Percentiles rank a stretch among this genome's conserved stretches.
Evolutionary conservation across 164 flowering plant genomes (phyloP).

Genomic region (Vitis rupestris): DNA sequence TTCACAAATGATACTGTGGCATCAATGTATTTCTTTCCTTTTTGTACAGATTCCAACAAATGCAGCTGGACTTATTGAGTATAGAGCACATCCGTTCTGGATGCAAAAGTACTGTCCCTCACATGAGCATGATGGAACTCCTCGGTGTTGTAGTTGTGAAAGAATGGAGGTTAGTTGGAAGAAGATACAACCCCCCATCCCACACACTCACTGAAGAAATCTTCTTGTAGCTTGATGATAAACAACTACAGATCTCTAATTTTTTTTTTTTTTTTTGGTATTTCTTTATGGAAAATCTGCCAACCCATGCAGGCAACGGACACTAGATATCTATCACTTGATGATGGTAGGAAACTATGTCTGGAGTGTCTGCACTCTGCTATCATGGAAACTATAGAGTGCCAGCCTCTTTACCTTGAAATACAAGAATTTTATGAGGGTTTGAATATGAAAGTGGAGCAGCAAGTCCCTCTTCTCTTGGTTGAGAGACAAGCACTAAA

Average conservation of each 20-base stretch:
- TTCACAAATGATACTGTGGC: neutral
- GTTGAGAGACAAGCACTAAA: conserved; percentile 89
- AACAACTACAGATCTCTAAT: neutral
- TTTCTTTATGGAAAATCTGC: neutral
- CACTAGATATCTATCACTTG: conserved; percentile 56
- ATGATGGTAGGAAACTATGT: conserved; percentile 92
- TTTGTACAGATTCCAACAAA: conserved; percentile 53
- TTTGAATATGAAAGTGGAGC: conserved; percentile 78
- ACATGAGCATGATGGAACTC: conserved; percentile 59
- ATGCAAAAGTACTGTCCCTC: conserved; percentile 59
- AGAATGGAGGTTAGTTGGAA: conserved; percentile 73
- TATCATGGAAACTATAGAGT: conserved; percentile 77
- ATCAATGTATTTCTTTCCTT: neutral
- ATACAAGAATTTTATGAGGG: conserved; percentile 89
- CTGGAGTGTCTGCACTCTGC: conserved; percentile 88
- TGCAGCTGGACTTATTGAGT: conserved; percentile 55
- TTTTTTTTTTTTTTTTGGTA: neutral
- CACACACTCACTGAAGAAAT: neutral
- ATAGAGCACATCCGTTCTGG: conserved; percentile 67
- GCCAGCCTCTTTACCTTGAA: conserved; percentile 84
- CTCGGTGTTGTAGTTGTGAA: conserved; percentile 71
- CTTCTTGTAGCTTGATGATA: neutral
- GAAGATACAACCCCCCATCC: no score
- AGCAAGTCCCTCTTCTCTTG: conserved; percentile 77
- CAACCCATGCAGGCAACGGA: conserved; percentile 59